Evolutionary conservation across 2,329 filamentous ascomycete genomes (phyloP).

Genomic region (Seiridium cupressi): DNA sequence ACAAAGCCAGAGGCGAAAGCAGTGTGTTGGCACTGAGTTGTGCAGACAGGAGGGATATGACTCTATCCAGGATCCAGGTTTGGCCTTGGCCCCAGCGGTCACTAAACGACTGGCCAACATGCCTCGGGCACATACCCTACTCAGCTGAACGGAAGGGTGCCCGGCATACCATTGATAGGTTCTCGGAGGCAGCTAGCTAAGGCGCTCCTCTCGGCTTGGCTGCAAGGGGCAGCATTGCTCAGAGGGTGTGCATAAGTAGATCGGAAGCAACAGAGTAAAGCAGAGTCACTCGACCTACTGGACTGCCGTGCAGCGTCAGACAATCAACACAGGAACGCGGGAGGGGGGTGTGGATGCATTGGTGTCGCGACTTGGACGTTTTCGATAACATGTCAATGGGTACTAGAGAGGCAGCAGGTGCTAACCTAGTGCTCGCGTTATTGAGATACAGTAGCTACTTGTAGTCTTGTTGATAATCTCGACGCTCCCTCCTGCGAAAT

Average conservation of each 20-base stretch:
- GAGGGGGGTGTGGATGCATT: not conserved
- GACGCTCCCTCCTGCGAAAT: no score
- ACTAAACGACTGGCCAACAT: slow-evolving; percentile 6
- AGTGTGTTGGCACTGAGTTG: no score
- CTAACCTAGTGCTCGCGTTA: not conserved
- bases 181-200: not conserved
- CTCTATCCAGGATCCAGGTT: not conserved
- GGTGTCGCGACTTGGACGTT: not conserved
- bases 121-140: not conserved
- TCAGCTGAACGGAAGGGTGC: slow-evolving; percentile 2
- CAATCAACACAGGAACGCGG: slow-evolving; percentile 8
- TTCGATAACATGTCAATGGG: not conserved
- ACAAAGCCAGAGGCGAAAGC: no score
- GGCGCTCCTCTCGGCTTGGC: not conserved
- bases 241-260: not conserved
- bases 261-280: not conserved
- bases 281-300: not conserved
- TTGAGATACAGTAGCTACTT: no score
- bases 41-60: no score
- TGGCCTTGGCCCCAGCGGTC: not conserved
- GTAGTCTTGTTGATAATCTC: not conserved
- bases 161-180: not conserved
- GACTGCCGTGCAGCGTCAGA: slow-evolving; percentile 5
- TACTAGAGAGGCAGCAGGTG: not conserved
- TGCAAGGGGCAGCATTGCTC: slow-evolving; percentile 5